Percentiles rank a stretch among this genome's conserved stretches.
These are phyloP conservation scores for Fragaria nilgerrensis DNA, from an alignment of 306 rosid genomes.

Conservation along the genomic window DNA sequence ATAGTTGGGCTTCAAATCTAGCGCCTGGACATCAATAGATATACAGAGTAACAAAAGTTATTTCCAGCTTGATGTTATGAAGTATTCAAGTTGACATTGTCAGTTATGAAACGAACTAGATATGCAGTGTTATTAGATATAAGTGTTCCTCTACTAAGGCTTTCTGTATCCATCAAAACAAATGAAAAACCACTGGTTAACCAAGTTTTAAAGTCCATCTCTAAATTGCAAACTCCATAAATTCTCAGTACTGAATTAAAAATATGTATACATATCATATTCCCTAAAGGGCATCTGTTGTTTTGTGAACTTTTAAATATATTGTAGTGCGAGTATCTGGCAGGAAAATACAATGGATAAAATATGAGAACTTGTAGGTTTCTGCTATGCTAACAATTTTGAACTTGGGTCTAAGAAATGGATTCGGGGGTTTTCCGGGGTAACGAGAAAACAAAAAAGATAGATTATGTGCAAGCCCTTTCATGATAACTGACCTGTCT, in stretches of 20 bases:
- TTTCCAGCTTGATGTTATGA: constrained; percentile 6
- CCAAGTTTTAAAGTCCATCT: not conserved
- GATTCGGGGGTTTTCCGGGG: not conserved
- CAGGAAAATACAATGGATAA: not conserved
- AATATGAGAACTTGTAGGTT: not conserved
- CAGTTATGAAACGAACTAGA: not conserved
- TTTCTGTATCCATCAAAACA: not conserved
- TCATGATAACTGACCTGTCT: not conserved
- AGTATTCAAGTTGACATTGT: not conserved
- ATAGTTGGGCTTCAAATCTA: constrained; percentile 96
- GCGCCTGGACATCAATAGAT: constrained; percentile 54
- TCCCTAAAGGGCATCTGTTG: not conserved
- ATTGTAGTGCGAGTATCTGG: not conserved
- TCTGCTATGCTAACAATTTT: not conserved
- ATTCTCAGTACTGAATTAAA: not conserved
- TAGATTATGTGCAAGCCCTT: not conserved
- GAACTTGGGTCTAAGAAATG: not conserved
- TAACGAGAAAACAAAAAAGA: not conserved
- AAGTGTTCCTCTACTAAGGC: not conserved
- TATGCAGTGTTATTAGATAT: not conserved
- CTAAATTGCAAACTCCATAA: not conserved
- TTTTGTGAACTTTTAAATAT: no score
- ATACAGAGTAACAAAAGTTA: not conserved
- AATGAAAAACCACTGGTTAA: not conserved
- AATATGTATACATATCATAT: no score